phyloP scores from a whole-genome alignment of 2,329 filamentous ascomycete species.

The Venturia oleaginea region DNA sequence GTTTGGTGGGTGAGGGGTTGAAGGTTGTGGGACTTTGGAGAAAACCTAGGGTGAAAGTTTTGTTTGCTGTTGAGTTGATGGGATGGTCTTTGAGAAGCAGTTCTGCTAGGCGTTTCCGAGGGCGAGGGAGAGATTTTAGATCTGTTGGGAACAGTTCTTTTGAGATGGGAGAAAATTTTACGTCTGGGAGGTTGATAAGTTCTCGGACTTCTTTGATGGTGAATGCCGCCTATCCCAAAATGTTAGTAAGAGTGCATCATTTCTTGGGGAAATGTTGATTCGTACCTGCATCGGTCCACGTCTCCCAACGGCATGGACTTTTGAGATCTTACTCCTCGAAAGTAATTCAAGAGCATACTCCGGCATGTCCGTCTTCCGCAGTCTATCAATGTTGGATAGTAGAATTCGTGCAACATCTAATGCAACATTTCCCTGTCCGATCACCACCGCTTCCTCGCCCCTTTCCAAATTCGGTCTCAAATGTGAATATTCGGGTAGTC shows the following conservation, averaged over 20 bases:
- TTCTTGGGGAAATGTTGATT: background rate
- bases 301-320: conserved; percentile 80
- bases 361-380: conserved; percentile 81
- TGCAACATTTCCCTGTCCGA: conserved; percentile 94
- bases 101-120: conserved; percentile 69
- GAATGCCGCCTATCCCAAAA: conserved; percentile 62
- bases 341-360: conserved; percentile 70
- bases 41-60: conserved; percentile 78
- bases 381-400: conserved; percentile 61
- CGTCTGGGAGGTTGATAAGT: conserved; percentile 64
- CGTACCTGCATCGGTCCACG: conserved; percentile 76
- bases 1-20: conserved; percentile 37
- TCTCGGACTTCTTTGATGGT: conserved; percentile 93
- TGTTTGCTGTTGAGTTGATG: conserved; percentile 42
- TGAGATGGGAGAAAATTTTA: conserved; percentile 64
- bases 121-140: conserved; percentile 61
- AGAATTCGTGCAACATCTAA: conserved; percentile 87
- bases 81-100: conserved; percentile 66
- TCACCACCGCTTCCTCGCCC: conserved; percentile 57
- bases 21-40: conserved; percentile 72
- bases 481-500: conserved; percentile 69
- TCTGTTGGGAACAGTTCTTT: conserved; percentile 57
- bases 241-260: background rate
- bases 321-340: conserved; percentile 61
- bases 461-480: conserved; percentile 61